Evolutionary conservation across 805 yeast species (phyloP).

Genomic region (Hanseniaspora hatyaiensis): DNA sequence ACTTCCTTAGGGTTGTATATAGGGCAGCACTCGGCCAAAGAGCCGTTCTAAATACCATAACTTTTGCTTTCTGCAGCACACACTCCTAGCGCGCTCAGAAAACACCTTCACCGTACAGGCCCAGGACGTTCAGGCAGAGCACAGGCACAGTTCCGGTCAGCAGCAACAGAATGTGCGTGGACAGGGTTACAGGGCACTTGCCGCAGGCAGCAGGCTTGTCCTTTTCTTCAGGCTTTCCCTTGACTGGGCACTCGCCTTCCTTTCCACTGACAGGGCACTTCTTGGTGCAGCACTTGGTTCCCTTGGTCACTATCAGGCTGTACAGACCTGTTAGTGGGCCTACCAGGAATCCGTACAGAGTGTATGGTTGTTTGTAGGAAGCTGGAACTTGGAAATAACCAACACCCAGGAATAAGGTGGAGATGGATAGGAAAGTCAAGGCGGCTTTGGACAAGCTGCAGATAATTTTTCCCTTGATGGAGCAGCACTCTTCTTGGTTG

Average conservation of each 20-base stretch:
- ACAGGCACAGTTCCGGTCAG: constrained; percentile 21
- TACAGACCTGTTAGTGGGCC: constrained; percentile 10
- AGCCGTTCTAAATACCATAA: too few species aligned
- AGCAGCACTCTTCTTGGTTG: constrained; percentile 16
- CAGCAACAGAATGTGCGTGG: constrained; percentile 18
- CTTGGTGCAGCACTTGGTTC: constrained; percentile 16
- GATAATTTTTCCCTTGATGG: constrained; percentile 15
- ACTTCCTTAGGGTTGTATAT: too few species aligned
- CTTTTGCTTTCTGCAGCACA: too few species aligned
- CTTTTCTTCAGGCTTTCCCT: constrained; percentile 18
- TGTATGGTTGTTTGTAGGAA: constrained; percentile 57
- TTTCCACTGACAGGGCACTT: constrained; percentile 14
- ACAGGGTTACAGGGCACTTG: constrained; percentile 8
- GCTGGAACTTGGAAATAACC: constrained; percentile 49
- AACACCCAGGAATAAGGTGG: constrained; percentile 40
- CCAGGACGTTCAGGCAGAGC: constrained; percentile 26
- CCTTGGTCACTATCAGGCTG: constrained; percentile 2
- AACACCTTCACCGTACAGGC: constrained; percentile 29
- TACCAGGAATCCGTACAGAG: constrained; percentile 44
- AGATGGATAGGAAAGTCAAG: constrained; percentile 35
- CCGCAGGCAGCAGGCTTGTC: constrained; percentile 12
- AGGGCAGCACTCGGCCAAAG: too few species aligned
- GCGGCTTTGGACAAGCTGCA: constrained; percentile 24
- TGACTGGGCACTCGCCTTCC: constrained; percentile 19
- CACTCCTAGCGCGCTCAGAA: constrained; percentile 17